phyloP scores from a whole-genome alignment of 352 stramenopile genomes.

The Phytophthora pseudosyringae region DNA sequence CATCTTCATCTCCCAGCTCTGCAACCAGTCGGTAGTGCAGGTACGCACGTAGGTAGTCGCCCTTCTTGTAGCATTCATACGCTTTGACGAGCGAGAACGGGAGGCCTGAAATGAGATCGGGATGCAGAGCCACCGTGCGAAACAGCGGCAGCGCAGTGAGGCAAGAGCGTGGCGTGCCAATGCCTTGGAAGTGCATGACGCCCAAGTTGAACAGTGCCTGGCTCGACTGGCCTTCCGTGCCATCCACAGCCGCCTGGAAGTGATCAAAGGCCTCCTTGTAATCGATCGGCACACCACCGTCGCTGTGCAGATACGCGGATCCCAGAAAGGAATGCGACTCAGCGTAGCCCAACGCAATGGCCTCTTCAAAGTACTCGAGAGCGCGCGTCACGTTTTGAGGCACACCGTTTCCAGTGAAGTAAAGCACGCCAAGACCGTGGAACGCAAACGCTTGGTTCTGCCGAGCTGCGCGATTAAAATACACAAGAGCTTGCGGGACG shows the following conservation, averaged over 20 bases:
- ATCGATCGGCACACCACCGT: slow-evolving; percentile 59
- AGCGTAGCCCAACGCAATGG: slow-evolving; percentile 58
- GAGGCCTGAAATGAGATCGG: slow-evolving; percentile 49
- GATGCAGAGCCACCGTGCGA: slow-evolving; percentile 64
- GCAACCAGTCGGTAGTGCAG: slow-evolving; percentile 71
- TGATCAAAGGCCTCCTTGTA: slow-evolving; percentile 60
- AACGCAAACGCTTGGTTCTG: slow-evolving; percentile 71
- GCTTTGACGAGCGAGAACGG: slow-evolving; percentile 75
- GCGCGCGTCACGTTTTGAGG: slow-evolving; percentile 64
- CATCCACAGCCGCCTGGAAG: slow-evolving; percentile 60
- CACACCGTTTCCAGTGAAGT: slow-evolving; percentile 62
- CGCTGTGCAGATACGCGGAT: slow-evolving; percentile 66
- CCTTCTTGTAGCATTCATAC: slow-evolving; percentile 66
- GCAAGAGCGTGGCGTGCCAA: slow-evolving; percentile 61
- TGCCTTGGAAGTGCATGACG: slow-evolving; percentile 73
- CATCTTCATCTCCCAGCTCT: slow-evolving; percentile 71
- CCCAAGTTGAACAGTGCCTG: slow-evolving; percentile 76
- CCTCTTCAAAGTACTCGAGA: slow-evolving; percentile 65
- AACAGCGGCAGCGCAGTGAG: slow-evolving; percentile 58
- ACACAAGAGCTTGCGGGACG: slow-evolving; percentile 61
- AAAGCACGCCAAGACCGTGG: slow-evolving; percentile 69
- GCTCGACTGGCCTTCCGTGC: slow-evolving; percentile 47
- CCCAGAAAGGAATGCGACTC: slow-evolving; percentile 80
- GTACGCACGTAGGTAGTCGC: slow-evolving; percentile 71
- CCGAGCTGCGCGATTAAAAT: slow-evolving; percentile 59